Evolutionary conservation across 208 protist species (phyloP).

Genomic region (Naegleria gruberi): DNA sequence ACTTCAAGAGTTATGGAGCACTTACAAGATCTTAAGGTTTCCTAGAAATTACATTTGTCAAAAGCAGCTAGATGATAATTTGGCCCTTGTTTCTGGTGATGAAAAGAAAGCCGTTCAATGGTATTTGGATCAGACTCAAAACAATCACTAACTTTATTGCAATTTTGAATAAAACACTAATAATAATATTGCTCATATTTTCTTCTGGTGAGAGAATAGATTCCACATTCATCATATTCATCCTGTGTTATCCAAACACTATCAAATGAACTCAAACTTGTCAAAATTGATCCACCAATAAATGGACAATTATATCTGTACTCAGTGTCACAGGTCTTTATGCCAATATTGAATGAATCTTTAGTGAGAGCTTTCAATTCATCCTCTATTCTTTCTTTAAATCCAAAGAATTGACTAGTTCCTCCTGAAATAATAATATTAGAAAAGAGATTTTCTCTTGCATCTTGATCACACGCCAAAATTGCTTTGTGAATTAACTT

Average conservation of each 20-base stretch:
- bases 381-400: constrained; percentile 78
- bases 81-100: too few relatives aligned
- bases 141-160: too few relatives aligned
- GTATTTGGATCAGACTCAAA: too few relatives aligned
- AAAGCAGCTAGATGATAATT: too few relatives aligned
- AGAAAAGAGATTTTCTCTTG: constrained; percentile 49
- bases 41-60: too few relatives aligned
- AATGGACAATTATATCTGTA: background rate
- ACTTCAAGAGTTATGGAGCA: too few relatives aligned
- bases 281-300: background rate
- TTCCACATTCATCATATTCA: background rate
- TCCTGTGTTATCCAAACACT: background rate
- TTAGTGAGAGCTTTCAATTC: background rate
- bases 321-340: background rate
- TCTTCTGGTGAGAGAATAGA: background rate
- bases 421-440: constrained; percentile 91
- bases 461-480: background rate
- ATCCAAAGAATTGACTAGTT: constrained; percentile 87
- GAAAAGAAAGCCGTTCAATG: too few relatives aligned
- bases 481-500: background rate
- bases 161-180: background rate
- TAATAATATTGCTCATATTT: background rate
- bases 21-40: too few relatives aligned
- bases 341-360: background rate
- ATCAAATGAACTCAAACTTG: background rate